A percentile compares a stretch with the other conserved stretches of the same genome.
These are phyloP conservation scores for Periconia macrospinosa DNA, from an alignment of 2,329 filamentous ascomycete species.

Conservation along the genomic window DNA sequence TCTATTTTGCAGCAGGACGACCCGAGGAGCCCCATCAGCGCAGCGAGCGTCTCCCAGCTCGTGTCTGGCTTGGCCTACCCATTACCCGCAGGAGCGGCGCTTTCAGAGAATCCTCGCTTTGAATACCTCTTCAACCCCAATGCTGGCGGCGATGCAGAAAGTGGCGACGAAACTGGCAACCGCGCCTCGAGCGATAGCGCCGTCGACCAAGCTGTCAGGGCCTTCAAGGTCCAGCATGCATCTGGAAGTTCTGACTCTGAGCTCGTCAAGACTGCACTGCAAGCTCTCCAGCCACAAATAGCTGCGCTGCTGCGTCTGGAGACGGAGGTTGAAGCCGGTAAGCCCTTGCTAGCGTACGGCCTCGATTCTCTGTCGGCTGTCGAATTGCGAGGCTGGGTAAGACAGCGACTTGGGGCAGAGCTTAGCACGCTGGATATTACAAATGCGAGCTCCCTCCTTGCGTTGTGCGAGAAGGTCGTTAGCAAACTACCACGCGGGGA, in stretches of 20 bases:
- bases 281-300: no score
- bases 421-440: conserved; percentile 20
- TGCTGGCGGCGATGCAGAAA: no score
- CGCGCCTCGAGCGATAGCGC: no score
- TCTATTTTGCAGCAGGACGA: conserved; percentile 15
- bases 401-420: conserved; percentile 13
- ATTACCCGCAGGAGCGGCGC: no score
- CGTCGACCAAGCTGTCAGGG: no score
- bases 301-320: not conserved
- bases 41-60: conserved; percentile 6
- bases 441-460: conserved; percentile 15
- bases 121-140: not conserved
- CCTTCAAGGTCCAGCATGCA: no score
- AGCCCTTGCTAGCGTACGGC: conserved; percentile 16
- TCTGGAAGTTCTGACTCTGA: no score
- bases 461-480: conserved; percentile 17
- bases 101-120: no score
- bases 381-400: conserved; percentile 20
- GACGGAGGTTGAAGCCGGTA: conserved; percentile 9
- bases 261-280: no score
- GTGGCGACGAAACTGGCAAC: no score
- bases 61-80: no score
- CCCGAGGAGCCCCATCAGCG: not conserved
- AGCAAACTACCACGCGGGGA: no score
- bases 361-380: conserved; percentile 21